phyloP scores from a whole-genome alignment of 202 grass and related monocot genomes.

The Carex sylvatica region DNA sequence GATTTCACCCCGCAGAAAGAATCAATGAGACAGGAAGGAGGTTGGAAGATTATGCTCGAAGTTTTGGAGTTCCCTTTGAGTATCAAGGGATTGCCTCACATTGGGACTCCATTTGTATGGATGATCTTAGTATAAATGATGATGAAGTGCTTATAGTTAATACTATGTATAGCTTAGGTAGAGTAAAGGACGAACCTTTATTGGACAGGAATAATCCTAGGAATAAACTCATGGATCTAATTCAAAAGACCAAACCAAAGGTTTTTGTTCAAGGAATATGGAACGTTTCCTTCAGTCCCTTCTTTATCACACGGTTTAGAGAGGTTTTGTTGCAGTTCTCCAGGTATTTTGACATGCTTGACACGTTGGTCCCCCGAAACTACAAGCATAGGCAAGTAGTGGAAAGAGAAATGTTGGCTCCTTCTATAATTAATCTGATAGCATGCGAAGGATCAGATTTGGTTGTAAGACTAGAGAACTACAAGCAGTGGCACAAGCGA shows the following conservation, averaged over 20 bases:
- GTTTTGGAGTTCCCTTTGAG: constrained; percentile 51
- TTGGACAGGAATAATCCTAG: constrained; percentile 38
- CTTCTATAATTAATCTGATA: constrained; percentile 40
- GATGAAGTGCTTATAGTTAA: constrained; percentile 59
- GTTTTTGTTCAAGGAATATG: constrained; percentile 46
- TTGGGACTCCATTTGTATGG: constrained; percentile 40
- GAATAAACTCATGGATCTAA: constrained; percentile 36
- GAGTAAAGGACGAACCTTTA: constrained; percentile 47
- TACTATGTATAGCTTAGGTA: constrained; percentile 37
- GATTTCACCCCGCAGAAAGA: constrained; percentile 39
- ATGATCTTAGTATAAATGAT: constrained; percentile 48
- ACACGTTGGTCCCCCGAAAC: constrained; percentile 32
- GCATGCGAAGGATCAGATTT: constrained; percentile 65
- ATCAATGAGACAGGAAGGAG: constrained; percentile 24
- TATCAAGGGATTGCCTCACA: constrained; percentile 46
- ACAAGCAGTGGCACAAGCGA: constrained; percentile 45
- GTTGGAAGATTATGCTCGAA: constrained; percentile 46
- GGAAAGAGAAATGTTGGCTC: constrained; percentile 42
- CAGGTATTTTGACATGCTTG: constrained; percentile 48
- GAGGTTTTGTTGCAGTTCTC: constrained; percentile 42
- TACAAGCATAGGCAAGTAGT: constrained; percentile 35
- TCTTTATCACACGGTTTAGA: constrained; percentile 54
- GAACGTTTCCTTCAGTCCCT: constrained; percentile 39
- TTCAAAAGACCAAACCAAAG: constrained; percentile 36
- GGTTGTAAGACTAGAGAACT: constrained; percentile 44